These are phyloP conservation scores for Coprinopsis marcescibilis DNA, from an alignment of 768 basidiomycete genomes.

Conservation along the genomic window DNA sequence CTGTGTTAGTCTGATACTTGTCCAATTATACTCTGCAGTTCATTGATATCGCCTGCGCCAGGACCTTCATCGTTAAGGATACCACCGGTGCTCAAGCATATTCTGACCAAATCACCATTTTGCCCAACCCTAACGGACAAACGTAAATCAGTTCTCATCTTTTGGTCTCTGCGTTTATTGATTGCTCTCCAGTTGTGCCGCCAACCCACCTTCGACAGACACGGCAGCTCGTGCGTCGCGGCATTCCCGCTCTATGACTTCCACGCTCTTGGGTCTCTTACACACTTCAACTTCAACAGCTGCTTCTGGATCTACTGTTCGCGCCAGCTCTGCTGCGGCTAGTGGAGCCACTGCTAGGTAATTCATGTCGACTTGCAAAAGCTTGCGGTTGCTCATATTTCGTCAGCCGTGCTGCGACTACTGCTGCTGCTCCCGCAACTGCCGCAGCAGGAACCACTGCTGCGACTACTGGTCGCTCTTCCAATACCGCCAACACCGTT, in stretches of 20 bases:
- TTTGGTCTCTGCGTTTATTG: no score
- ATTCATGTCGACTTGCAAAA: background rate
- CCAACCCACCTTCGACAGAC: background rate
- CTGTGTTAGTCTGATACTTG: constrained; percentile 39
- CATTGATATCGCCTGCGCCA: background rate
- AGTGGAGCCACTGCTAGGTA: background rate
- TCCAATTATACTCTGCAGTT: background rate
- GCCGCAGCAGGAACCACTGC: no score
- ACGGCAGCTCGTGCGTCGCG: no score
- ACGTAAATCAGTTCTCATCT: constrained; percentile 27
- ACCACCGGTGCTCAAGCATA: constrained; percentile 46
- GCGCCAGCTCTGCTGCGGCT: background rate
- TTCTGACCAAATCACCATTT: constrained; percentile 45
- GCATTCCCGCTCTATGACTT: no score
- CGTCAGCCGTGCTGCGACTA: no score
- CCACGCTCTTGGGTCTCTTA: no score
- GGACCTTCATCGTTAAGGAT: constrained; percentile 44
- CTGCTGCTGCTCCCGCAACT: no score
- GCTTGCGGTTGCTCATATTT: background rate
- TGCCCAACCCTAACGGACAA: no score
- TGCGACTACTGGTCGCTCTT: background rate
- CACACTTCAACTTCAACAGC: no score
- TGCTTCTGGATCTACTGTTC: no score
- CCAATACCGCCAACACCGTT: constrained; percentile 8
- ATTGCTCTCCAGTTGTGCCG: no score